These are phyloP conservation scores for Curvularia sp. DNA, from an alignment of 2,329 filamentous ascomycete species.

Conservation along the genomic window DNA sequence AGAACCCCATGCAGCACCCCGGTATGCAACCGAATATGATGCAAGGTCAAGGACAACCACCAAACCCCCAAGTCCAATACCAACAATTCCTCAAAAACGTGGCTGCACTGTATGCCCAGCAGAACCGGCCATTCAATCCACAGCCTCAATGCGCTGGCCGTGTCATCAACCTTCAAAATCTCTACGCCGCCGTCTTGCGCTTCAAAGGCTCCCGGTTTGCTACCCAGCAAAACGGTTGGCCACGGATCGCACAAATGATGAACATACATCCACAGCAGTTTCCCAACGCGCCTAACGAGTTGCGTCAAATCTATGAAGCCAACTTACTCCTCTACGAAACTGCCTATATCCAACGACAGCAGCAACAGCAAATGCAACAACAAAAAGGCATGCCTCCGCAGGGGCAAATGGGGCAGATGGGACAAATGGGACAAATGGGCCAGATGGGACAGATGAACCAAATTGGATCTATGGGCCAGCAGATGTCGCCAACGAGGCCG, in stretches of 20 bases:
- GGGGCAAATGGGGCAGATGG: conserved; percentile 32
- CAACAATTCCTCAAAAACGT: conserved; percentile 70
- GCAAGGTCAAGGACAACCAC: conserved; percentile 31
- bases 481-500: conserved; percentile 49
- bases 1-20: conserved; percentile 32
- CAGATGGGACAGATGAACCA: conserved; percentile 14
- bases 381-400: conserved; percentile 46
- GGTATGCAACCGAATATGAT: conserved; percentile 46
- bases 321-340: conserved; percentile 81
- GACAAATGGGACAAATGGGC: conserved; percentile 15
- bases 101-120: conserved; percentile 76
- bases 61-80: conserved; percentile 27
- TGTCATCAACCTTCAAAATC: conserved; percentile 73
- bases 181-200: conserved; percentile 81
- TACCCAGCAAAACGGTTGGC: conserved; percentile 75
- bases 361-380: conserved; percentile 43
- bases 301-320: conserved; percentile 75
- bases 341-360: conserved; percentile 65
- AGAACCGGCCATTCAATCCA: conserved; percentile 75
- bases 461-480: conserved; percentile 32
- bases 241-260: conserved; percentile 66
- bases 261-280: conserved; percentile 54
- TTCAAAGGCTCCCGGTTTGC: conserved; percentile 79
- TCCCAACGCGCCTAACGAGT: conserved; percentile 71
- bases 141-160: conserved; percentile 78